Evolutionary conservation across 768 basidiomycete species (phyloP), one percentile per base, ranked within the genome.

Genomic region (Lactarius tabidus): DNA sequence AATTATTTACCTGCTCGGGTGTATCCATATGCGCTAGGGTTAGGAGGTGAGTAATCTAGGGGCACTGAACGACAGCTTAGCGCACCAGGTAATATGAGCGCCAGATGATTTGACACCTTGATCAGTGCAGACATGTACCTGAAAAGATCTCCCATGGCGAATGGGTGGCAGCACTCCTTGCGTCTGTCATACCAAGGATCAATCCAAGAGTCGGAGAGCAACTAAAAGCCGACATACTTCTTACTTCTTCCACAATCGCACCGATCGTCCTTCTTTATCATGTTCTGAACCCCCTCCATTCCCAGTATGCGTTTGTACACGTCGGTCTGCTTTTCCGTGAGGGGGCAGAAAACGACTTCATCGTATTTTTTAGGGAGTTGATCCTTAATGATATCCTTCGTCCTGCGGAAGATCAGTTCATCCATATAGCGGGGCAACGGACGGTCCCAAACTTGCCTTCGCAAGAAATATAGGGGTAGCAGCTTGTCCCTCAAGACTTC

Each of bases 301-400:
- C 75, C 75, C 28, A 95, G 77, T 38, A 95, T 79, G 6, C 82
- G 80, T 69, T 85, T 89, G 74, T 97, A 96, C 1, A 87, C 90
- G 18, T 74, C 72, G 33, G 86, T 82, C 75, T 97, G 95, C 39
- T 77, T 80, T 0, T 77, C 64, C 0, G 90, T 90, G 57, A 98
- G 77, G 18, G 94, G 95, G 71, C 96, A 99, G 71, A 98, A 96
- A 6, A 97, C 93, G 17, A 98, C 90, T 71, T 93, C 80, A 69
- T 99, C 96, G 0, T 82, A 82, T 78, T 99, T 99, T 66, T 81
- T 80, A 1, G 96, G 96, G 2, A 98, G 80, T 89, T 89, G 89
- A 63, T 85, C 75, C 69, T 80, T 83, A 52, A 93, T 93, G 56
- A 92, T 85, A 28, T 85, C 81, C 69, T 94, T 95, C 7, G 89